Evolutionary conservation across 192 early-diverging fungal species (phyloP).

Genomic region (Backusella tuberculispora): DNA sequence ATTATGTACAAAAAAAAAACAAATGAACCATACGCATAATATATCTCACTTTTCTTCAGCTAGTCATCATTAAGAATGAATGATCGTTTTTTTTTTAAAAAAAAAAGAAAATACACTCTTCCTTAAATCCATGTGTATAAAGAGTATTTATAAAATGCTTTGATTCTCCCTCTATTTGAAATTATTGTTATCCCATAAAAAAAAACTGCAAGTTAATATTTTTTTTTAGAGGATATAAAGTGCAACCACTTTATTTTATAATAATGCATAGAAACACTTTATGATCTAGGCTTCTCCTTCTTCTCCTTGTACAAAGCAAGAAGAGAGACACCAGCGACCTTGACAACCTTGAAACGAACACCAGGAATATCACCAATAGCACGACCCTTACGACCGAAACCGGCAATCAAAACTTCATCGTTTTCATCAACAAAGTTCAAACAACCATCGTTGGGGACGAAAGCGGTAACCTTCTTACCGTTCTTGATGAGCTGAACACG

Average conservation of each 20-base stretch:
- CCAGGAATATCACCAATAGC: constrained; percentile 99
- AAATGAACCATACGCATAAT: too few relatives aligned
- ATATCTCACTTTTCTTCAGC: too few relatives aligned
- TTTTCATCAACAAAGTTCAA: constrained; percentile 99
- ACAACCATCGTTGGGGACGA: constrained; percentile 99
- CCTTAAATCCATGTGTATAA: too few relatives aligned
- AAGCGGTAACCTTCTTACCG: constrained; percentile 99
- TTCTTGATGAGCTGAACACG: constrained; percentile 99
- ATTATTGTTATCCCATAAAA: background rate
- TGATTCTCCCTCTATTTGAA: background rate
- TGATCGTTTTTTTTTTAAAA: too few relatives aligned
- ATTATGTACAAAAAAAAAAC: too few relatives aligned
- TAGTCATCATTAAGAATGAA: too few relatives aligned
- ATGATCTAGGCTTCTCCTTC: constrained; percentile 99
- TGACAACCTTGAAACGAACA: constrained; percentile 99
- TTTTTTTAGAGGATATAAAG: background rate
- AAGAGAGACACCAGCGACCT: constrained; percentile 99
- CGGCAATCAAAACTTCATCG: constrained; percentile 99
- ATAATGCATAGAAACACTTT: constrained; percentile 41
- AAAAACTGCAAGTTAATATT: background rate
- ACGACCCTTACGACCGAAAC: constrained; percentile 99
- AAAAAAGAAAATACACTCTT: too few relatives aligned
- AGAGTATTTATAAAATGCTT: too few relatives aligned
- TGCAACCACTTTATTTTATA: constrained; percentile 3
- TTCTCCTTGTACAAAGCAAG: constrained; percentile 99